Evolutionary conservation across 441 rosid genomes (phyloP).

Genomic region (Bocquillonia castaneifolia): DNA sequence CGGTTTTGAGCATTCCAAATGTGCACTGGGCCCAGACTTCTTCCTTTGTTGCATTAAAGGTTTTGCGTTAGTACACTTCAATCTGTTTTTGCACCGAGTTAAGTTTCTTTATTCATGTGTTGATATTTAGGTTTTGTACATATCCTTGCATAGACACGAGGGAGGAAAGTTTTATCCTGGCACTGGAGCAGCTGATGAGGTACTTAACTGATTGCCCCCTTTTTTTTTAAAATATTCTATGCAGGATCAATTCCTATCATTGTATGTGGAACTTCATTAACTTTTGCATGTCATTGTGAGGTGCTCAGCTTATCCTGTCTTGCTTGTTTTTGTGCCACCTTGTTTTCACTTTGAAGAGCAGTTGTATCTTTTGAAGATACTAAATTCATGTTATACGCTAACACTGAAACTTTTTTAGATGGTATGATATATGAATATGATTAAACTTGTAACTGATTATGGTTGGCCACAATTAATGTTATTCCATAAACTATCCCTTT

Average conservation of each 20-base stretch:
- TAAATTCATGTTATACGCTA: background rate
- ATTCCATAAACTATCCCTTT: no score
- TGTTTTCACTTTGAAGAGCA: background rate
- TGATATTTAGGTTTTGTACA: slow-evolving; percentile 81
- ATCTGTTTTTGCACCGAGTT: background rate
- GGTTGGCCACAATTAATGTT: no score
- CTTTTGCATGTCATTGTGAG: background rate
- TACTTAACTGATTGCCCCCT: slow-evolving; percentile 19
- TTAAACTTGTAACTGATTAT: no score
- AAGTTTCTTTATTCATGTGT: slow-evolving; percentile 8
- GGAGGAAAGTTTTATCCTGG: slow-evolving; percentile 90
- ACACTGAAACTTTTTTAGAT: background rate
- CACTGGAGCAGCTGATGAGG: slow-evolving; percentile 90
- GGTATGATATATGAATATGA: no score
- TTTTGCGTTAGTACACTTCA: background rate
- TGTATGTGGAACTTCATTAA: background rate
- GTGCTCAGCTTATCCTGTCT: background rate
- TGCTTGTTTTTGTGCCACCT: background rate
- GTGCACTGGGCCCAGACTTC: slow-evolving; percentile 1
- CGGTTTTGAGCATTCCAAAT: slow-evolving; percentile 5
- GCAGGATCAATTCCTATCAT: background rate
- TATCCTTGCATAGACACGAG: slow-evolving; percentile 92
- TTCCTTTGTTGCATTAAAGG: background rate
- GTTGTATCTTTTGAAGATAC: background rate
- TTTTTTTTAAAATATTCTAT: background rate